phyloP scores from a whole-genome alignment of 1,284 basidiomycete genomes.

The Pseudozyma tsukubaensis region DNA sequence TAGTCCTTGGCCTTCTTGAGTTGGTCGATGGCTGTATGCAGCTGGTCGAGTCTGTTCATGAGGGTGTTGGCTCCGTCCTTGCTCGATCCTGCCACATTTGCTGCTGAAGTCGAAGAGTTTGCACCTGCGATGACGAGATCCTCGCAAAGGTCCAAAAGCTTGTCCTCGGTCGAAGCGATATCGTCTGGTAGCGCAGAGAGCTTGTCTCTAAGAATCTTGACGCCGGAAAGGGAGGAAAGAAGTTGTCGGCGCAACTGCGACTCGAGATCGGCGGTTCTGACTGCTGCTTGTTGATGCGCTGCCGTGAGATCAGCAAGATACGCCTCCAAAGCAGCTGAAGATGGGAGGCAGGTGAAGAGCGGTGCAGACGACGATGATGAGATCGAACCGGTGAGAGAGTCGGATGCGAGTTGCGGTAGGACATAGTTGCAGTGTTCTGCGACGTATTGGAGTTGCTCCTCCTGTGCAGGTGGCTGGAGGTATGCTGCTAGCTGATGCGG shows the following conservation, averaged over 20 bases:
- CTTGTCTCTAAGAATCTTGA: conserved; percentile 29
- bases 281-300: conserved; percentile 15
- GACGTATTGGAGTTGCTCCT: conserved; percentile 27
- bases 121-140: conserved; percentile 31
- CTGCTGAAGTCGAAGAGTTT: background rate
- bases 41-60: conserved; percentile 30
- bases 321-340: conserved; percentile 30
- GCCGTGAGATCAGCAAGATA: conserved; percentile 32
- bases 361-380: background rate
- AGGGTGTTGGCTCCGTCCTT: conserved; percentile 17
- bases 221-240: conserved; percentile 24
- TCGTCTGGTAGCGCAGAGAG: conserved; percentile 38
- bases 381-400: conserved; percentile 24
- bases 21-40: conserved; percentile 40
- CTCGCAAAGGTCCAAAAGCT: conserved; percentile 44
- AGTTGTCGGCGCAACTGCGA: conserved; percentile 35
- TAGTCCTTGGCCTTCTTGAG: conserved; percentile 47
- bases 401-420: conserved; percentile 38
- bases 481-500: conserved; percentile 32
- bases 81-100: conserved; percentile 18
- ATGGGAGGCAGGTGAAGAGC: conserved; percentile 29
- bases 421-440: conserved; percentile 45
- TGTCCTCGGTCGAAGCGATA: conserved; percentile 44
- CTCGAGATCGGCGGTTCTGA: conserved; percentile 26
- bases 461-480: conserved; percentile 22